Evolutionary conservation across 164 flowering plant species (phyloP).

Genomic region (Dillenia suffruticosa): DNA sequence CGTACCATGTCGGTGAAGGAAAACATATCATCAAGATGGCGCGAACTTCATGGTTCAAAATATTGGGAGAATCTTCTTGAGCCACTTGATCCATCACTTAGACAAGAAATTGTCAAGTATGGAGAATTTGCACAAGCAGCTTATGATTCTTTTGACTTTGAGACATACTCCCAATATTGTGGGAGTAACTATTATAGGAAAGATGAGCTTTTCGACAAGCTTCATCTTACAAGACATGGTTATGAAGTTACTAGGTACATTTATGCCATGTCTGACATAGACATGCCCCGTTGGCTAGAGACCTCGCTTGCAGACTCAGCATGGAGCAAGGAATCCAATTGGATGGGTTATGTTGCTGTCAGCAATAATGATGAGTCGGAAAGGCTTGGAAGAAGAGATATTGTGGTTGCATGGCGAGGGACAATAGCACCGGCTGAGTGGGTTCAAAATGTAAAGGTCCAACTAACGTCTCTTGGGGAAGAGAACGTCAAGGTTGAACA

Average conservation of each 20-base stretch:
- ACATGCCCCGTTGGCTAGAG: background rate
- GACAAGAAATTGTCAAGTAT: too few relatives aligned
- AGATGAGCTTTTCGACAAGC: background rate
- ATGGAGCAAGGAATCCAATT: conserved; percentile 3
- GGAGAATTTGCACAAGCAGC: too few relatives aligned
- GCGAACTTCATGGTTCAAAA: too few relatives aligned
- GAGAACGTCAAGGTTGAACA: too few relatives aligned
- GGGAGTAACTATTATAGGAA: background rate
- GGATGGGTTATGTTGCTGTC: conserved; percentile 1
- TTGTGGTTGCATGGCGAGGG: background rate
- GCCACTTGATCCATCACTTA: too few relatives aligned
- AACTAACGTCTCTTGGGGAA: too few relatives aligned
- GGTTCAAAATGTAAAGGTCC: too few relatives aligned
- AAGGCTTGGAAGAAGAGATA: conserved; percentile 1
- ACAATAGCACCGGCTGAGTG: too few relatives aligned
- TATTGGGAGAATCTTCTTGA: too few relatives aligned
- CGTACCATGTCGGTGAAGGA: too few relatives aligned
- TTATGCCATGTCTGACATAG: background rate
- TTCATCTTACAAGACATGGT: background rate
- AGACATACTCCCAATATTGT: background rate
- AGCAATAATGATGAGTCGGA: background rate
- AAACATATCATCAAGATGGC: too few relatives aligned
- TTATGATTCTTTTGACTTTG: too few relatives aligned
- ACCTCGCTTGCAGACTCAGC: background rate
- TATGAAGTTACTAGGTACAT: background rate